Evolutionary conservation across 2,329 filamentous ascomycete species (phyloP).

Genomic region (Claviceps monticola): DNA sequence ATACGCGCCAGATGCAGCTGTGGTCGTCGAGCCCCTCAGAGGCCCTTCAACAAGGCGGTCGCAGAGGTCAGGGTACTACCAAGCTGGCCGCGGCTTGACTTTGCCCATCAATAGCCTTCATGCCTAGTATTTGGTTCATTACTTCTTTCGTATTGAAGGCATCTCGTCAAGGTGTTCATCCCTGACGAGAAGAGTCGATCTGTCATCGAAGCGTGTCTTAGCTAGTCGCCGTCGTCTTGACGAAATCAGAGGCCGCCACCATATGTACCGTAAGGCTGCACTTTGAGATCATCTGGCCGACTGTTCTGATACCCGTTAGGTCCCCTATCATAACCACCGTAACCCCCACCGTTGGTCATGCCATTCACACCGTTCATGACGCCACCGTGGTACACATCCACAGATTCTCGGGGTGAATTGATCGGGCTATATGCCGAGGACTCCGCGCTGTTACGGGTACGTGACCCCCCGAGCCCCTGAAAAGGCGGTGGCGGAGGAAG

Average conservation of each 20-base stretch:
- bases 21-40: slow-evolving; percentile 35
- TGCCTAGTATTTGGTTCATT: slow-evolving; percentile 54
- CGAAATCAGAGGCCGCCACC: slow-evolving; percentile 7
- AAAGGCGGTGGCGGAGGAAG: slow-evolving; percentile 41
- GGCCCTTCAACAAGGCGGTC: slow-evolving; percentile 51
- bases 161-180: slow-evolving; percentile 67
- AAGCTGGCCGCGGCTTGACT: slow-evolving; percentile 40
- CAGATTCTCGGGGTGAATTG: slow-evolving; percentile 51
- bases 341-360: slow-evolving; percentile 25
- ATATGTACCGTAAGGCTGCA: slow-evolving; percentile 11
- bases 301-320: slow-evolving; percentile 28
- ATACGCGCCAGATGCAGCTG: slow-evolving; percentile 43
- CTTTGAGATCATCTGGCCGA: slow-evolving; percentile 37
- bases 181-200: slow-evolving; percentile 60
- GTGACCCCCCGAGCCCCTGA: slow-evolving; percentile 39
- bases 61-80: slow-evolving; percentile 46
- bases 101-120: slow-evolving; percentile 51
- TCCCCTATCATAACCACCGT: slow-evolving; percentile 21
- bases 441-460: slow-evolving; percentile 44
- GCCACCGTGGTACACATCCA: slow-evolving; percentile 25
- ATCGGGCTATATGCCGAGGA: slow-evolving; percentile 65
- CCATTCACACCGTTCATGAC: slow-evolving; percentile 18
- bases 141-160: slow-evolving; percentile 49
- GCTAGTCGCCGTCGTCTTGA: slow-evolving; percentile 7
- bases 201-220: slow-evolving; percentile 68